Evolutionary conservation across 257 asterid species (phyloP).

Genomic region (Capsicum rhomboideum): DNA sequence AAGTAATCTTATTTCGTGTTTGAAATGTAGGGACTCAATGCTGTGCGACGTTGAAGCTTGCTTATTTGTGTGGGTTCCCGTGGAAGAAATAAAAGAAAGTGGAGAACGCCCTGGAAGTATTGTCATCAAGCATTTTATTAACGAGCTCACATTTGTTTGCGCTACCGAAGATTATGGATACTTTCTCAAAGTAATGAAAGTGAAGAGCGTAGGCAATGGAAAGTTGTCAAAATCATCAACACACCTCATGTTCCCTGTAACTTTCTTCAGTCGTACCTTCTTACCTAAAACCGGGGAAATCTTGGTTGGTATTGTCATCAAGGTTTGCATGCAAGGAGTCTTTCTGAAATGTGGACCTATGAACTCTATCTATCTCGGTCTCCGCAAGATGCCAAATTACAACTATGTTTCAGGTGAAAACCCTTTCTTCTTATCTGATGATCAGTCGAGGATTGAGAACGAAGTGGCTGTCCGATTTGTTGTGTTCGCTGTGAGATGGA

Average conservation of each 20-base stretch:
- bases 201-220: slow-evolving; percentile 48
- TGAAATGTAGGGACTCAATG: slow-evolving; percentile 25
- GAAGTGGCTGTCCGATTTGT: slow-evolving; percentile 42
- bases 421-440: slow-evolving; percentile 25
- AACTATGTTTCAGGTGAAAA: slow-evolving; percentile 24
- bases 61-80: slow-evolving; percentile 30
- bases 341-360: slow-evolving; percentile 77
- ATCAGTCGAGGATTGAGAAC: slow-evolving; percentile 53
- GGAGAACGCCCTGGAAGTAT: slow-evolving; percentile 25
- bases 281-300: slow-evolving; percentile 56
- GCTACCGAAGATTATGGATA: slow-evolving; percentile 47
- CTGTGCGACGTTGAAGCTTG: slow-evolving; percentile 22
- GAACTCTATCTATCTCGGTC: slow-evolving; percentile 43
- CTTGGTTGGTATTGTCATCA: slow-evolving; percentile 45
- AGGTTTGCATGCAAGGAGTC: slow-evolving; percentile 28
- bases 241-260: slow-evolving; percentile 39
- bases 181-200: slow-evolving; percentile 52
- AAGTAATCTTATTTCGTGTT: background rate
- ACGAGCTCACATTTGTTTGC: slow-evolving; percentile 20
- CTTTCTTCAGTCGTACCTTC: slow-evolving; percentile 38
- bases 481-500: slow-evolving; percentile 54
- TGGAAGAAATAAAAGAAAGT: slow-evolving; percentile 15
- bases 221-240: slow-evolving; percentile 5
- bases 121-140: slow-evolving; percentile 29
- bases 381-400: slow-evolving; percentile 47